Evolutionary conservation across 2,329 filamentous ascomycete species (phyloP), one percentile per base, ranked within the genome.

Genomic region (Cladosporium austrohemisphaericum): DNA sequence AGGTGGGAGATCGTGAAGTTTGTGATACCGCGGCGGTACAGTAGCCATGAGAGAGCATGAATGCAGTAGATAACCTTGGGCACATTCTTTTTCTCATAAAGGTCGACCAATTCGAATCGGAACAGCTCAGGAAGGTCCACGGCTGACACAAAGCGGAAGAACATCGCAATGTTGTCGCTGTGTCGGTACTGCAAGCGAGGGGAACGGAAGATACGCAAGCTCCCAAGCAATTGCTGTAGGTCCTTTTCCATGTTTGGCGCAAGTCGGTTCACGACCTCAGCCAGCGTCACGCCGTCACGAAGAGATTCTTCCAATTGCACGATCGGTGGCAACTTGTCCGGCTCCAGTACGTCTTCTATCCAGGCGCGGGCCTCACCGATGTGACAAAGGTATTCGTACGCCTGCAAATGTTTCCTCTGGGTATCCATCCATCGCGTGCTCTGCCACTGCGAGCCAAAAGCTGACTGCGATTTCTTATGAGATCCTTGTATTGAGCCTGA

Each of bases 31-130:
- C 96, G 93, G 41, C 93, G 85, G 69, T 88, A 96, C 9, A 98
- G 76, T n/a, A 98, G 77, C 90, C 92, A 98, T 66, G 92, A 97
- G 14, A 98, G 75, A 0, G 93, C 93, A 63, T 98, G 93, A 45
- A 98, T 93, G 65, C 93, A 98, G 72, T 98, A 95, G 54, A 98
- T 98, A 65, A 97, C 94, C 68, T 97, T 98, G 3, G 93, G 93
- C 1, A 97, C 94, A 62, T 98, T 98, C 72, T 98, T 98, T 76
- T 97, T 98, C 70, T 98, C 94, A 73, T 98, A 98, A 10, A 98
- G 73, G 69, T 98, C 93, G 56, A 97, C 95, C 37, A 97, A 77
- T 67, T 98, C 93, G 67, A 98, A 98, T 50, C 92, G 84, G 68
- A 98, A 98, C 14, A 98, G 79, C 60, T 98, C 94, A 1, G 93